These are phyloP conservation scores for Pichia sp. DNA, from an alignment of 1,139 yeast species.

Conservation along the genomic window DNA sequence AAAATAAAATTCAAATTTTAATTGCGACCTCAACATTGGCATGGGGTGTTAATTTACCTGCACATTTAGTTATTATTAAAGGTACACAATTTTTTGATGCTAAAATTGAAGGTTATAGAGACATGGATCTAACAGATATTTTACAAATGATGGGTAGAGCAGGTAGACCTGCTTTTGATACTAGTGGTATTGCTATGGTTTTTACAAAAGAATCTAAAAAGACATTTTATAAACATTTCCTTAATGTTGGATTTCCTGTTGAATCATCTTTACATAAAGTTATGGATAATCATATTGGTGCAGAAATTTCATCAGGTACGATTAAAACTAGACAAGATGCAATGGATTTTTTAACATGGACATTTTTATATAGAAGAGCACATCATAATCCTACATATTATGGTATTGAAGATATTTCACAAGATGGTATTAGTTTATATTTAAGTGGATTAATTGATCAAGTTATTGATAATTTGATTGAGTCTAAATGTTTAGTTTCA, in stretches of 20 bases:
- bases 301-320: slow-evolving; percentile 88
- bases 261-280: slow-evolving; percentile 93
- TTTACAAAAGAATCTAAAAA: slow-evolving; percentile 90
- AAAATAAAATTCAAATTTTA: slow-evolving; percentile 79
- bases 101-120: slow-evolving; percentile 71
- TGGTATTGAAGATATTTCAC: slow-evolving; percentile 67
- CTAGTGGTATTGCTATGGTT: slow-evolving; percentile 91
- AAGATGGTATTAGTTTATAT: slow-evolving; percentile 64
- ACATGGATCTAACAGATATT: slow-evolving; percentile 90
- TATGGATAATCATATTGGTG: slow-evolving; percentile 91
- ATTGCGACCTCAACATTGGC: slow-evolving; percentile 95
- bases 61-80: slow-evolving; percentile 86
- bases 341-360: slow-evolving; percentile 89
- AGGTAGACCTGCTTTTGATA: slow-evolving; percentile 95
- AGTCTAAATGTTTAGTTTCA: slow-evolving; percentile 61
- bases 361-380: slow-evolving; percentile 86
- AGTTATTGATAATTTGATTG: slow-evolving; percentile 60
- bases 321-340: slow-evolving; percentile 81
- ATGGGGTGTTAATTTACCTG: slow-evolving; percentile 96
- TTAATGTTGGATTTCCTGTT: slow-evolving; percentile 95
- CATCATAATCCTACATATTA: slow-evolving; percentile 95
- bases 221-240: slow-evolving; percentile 85
- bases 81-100: slow-evolving; percentile 89
- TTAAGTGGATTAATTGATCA: slow-evolving; percentile 67
- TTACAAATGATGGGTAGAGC: slow-evolving; percentile 92